phyloP scores from a whole-genome alignment of 495 filamentous ascomycete genomes.

The Friedmanniomyces simplex region DNA sequence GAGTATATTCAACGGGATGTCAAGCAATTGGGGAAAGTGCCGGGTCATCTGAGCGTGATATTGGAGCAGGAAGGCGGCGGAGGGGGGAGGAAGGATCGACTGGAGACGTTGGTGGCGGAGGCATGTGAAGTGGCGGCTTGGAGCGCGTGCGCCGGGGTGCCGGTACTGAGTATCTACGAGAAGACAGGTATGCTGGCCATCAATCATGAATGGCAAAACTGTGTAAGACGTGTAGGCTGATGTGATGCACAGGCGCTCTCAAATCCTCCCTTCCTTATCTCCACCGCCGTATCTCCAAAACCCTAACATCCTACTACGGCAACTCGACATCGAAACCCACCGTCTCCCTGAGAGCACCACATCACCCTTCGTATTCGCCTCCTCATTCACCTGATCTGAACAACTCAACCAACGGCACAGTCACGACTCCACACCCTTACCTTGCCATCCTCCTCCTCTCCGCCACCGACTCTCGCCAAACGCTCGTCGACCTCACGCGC shows the following conservation, averaged over 20 bases:
- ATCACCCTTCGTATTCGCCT: conserved; percentile 46
- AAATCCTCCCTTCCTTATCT: conserved; percentile 74
- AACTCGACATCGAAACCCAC: conserved; percentile 53
- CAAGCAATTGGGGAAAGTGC: conserved; percentile 56
- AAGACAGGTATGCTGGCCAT: conserved; percentile 52
- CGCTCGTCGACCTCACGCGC: conserved; percentile 88
- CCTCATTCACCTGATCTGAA: conserved; percentile 26
- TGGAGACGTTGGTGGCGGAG: conserved; percentile 80
- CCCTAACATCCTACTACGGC: conserved; percentile 77
- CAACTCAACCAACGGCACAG: not conserved
- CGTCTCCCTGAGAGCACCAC: conserved; percentile 62
- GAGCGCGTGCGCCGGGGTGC: conserved; percentile 80
- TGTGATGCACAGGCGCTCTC: conserved; percentile 58
- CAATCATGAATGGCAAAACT: not conserved
- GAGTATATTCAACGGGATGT: conserved; percentile 85
- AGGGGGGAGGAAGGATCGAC: conserved; percentile 8
- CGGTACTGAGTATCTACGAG: conserved; percentile 80
- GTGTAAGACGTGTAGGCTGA: not conserved
- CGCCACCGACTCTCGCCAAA: conserved; percentile 79
- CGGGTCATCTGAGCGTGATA: conserved; percentile 79
- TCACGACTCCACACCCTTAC: conserved; percentile 27
- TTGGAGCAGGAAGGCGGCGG: conserved; percentile 42
- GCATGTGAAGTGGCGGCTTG: conserved; percentile 82
- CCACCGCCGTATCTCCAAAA: conserved; percentile 59
- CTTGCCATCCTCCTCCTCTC: conserved; percentile 80